phyloP scores from a whole-genome alignment of 345 rosid species.

The Populus pruinosa region DNA sequence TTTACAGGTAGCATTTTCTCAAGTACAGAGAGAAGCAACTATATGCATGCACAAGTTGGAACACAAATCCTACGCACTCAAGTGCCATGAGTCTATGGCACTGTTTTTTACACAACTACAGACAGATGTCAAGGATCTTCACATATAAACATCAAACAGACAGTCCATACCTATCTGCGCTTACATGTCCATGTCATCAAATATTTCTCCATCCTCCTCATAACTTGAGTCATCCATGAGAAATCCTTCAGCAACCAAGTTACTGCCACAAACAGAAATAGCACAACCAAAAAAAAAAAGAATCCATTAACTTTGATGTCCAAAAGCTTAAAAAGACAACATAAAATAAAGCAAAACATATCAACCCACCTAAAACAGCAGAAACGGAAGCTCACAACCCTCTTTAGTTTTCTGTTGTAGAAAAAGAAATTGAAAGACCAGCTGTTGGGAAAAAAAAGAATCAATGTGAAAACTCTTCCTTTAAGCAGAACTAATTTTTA shows the following conservation, averaged over 20 bases:
- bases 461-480: background rate
- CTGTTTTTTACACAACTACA: background rate
- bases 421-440: slow-evolving; percentile 95
- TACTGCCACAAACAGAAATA: slow-evolving; percentile 47
- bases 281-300: background rate
- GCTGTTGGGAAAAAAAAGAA: slow-evolving; percentile 33
- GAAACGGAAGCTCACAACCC: slow-evolving; percentile 76
- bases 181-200: slow-evolving; percentile 82
- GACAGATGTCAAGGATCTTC: slow-evolving; percentile 1
- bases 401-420: slow-evolving; percentile 87
- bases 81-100: background rate
- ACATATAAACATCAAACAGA: slow-evolving; percentile 22
- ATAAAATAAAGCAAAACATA: background rate
- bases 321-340: background rate
- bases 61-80: slow-evolving; percentile 19
- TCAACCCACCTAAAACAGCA: slow-evolving; percentile 68
- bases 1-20: slow-evolving; percentile 7
- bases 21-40: slow-evolving; percentile 5
- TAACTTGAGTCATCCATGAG: slow-evolving; percentile 31
- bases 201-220: slow-evolving; percentile 71
- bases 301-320: background rate
- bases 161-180: background rate
- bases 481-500: background rate
- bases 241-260: slow-evolving; percentile 66
- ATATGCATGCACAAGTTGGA: background rate